Percentiles rank a stretch among this genome's conserved stretches.
These are phyloP conservation scores for Penicillium lividum DNA, from an alignment of 495 filamentous ascomycete species.

Conservation along the genomic window DNA sequence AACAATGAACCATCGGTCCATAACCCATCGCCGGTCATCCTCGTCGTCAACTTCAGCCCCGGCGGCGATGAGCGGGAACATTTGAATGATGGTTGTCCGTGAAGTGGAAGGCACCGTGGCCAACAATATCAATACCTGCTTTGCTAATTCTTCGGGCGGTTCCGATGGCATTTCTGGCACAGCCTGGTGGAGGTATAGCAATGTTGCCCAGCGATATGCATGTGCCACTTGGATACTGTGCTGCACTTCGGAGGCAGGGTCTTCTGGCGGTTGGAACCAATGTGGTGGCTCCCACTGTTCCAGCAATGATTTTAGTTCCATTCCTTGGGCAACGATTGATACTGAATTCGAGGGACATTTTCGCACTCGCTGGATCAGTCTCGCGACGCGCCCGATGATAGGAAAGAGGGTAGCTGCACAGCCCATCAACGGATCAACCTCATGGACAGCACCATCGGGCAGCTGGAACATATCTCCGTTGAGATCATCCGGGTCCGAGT, in stretches of 20 bases:
- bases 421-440: constrained; percentile 77
- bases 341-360: constrained; percentile 58
- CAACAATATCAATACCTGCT: constrained; percentile 60
- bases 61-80: constrained; percentile 73
- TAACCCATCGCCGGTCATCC: constrained; percentile 70
- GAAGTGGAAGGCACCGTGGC: constrained; percentile 64
- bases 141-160: constrained; percentile 58
- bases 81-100: constrained; percentile 71
- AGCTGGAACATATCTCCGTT: constrained; percentile 44
- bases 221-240: constrained; percentile 73
- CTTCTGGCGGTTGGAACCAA: constrained; percentile 63
- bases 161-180: constrained; percentile 72
- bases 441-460: constrained; percentile 47
- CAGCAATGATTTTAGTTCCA: constrained; percentile 61
- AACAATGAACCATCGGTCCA: constrained; percentile 65
- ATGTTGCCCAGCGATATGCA: constrained; percentile 74
- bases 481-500: constrained; percentile 56
- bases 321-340: constrained; percentile 62
- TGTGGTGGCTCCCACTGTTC: constrained; percentile 65
- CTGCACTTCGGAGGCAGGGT: constrained; percentile 62
- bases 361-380: constrained; percentile 65
- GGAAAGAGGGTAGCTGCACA: constrained; percentile 73
- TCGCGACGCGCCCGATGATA: constrained; percentile 68
- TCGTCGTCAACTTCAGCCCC: constrained; percentile 64
- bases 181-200: constrained; percentile 76